Base-by-base conservation (phyloP, 1,284 basidiomycete species). In the Anthracocystis panici-leucophaei region DNA sequence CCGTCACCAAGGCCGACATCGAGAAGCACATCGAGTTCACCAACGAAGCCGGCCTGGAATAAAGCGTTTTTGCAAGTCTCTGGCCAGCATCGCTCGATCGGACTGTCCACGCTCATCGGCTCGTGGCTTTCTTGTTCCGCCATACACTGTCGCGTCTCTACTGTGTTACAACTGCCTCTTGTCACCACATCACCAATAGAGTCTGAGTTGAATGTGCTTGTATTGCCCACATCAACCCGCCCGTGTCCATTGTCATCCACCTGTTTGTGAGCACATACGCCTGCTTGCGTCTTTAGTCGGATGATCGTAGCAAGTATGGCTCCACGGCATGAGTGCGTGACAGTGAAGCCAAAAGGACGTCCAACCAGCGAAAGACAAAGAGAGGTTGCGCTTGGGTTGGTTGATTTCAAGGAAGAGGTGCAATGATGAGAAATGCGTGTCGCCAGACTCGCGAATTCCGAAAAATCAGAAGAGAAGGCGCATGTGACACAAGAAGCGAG, bases 1-100 rank as follows among this genome's bases (percentile, higher is more conserved):
- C 95, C 0, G 96, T 99, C 46, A 92, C 91, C 1, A 90, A 91
- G 70, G 90, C 91, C 16, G 96, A 99, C 87, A 95, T 83, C 81
- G 90, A 90, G 87, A 91, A 90, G 83, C 95, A 98, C 84, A 91
- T 95, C 12, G 90, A 92, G 45, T 99, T 97, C 90, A 97, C 95
- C 50, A 91, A 90, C 84, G 95, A 97, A 81, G 86, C 86, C 56
- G 88, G 88, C 27, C 56, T 82, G 18, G 84, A 84, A 42, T 84
- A 65, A 49, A 5, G 25, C 21, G n/a, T 20, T 18, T 12, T 23
- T 38, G 48, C 14, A 14, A 45, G n/a, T 44, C 44, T 16, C 25
- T 27, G 20, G 14, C 1, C 14, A 29, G 11, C 46, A 18, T 48
- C 27, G 20, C 42, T 11, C 42, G 20, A 7, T 18, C 11, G 18